Evolutionary conservation across 345 rosid genomes (phyloP).

Genomic region (Gossypium herbaceum): DNA sequence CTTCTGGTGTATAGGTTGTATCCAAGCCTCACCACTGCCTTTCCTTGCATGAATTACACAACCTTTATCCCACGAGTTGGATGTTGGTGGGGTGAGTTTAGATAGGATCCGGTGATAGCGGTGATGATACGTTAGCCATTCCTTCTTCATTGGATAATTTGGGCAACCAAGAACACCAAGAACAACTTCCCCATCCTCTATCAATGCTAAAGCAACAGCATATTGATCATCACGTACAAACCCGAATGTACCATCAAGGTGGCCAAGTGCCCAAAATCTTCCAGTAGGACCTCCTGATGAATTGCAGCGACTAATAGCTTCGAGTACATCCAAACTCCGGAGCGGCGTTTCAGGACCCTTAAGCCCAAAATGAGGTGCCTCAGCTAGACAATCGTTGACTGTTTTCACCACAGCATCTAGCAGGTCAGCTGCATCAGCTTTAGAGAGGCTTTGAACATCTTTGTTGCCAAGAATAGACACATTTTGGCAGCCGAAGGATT

Average conservation of each 20-base stretch:
- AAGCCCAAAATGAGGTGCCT: constrained; percentile 46
- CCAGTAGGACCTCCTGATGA: constrained; percentile 34
- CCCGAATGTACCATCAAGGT: constrained; percentile 49
- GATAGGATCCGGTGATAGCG: constrained; percentile 47
- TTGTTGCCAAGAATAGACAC: constrained; percentile 45
- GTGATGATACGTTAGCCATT: constrained; percentile 50
- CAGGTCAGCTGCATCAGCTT: constrained; percentile 26
- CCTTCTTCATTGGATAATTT: constrained; percentile 51
- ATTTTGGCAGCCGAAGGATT: constrained; percentile 33
- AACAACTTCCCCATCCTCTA: constrained; percentile 49
- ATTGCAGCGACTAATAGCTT: constrained; percentile 44
- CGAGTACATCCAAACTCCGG: constrained; percentile 36
- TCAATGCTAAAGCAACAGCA: constrained; percentile 48
- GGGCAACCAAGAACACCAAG: constrained; percentile 59
- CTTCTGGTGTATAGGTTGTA: constrained; percentile 41
- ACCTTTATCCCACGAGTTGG: constrained; percentile 51
- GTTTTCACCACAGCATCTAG: constrained; percentile 36
- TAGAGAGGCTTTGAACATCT: constrained; percentile 39
- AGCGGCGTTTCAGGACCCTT: constrained; percentile 32
- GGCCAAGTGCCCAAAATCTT: constrained; percentile 52
- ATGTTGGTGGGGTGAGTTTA: constrained; percentile 33
- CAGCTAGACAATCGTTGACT: constrained; percentile 37
- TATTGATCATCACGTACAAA: constrained; percentile 26
- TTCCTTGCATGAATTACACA: constrained; percentile 44
- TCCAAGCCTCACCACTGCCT: constrained; percentile 48